phyloP scores from a whole-genome alignment of 2,329 filamentous ascomycete species.

The Xylariaceae sp. region DNA sequence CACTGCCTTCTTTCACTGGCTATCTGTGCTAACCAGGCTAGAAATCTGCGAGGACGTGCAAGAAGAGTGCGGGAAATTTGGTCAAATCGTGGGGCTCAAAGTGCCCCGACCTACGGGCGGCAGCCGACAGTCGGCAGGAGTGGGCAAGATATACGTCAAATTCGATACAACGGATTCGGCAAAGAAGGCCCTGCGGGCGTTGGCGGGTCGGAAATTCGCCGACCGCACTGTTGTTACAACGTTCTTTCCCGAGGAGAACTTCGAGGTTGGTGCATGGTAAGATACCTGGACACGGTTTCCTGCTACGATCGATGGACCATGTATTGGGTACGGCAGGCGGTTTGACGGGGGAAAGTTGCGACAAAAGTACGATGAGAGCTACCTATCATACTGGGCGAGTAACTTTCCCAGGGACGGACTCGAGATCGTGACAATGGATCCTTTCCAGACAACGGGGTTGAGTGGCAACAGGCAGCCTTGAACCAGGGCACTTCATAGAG shows the following conservation, averaged over 20 bases:
- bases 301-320: too few species aligned
- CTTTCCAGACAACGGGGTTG: too few species aligned
- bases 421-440: too few species aligned
- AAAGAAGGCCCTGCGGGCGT: slow-evolving; percentile 75
- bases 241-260: slow-evolving; percentile 97
- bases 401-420: too few species aligned
- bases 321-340: too few species aligned
- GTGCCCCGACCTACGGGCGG: slow-evolving; percentile 81
- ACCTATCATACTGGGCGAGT: too few species aligned
- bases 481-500: too few species aligned
- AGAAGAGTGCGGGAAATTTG: slow-evolving; percentile 91
- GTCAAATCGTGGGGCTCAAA: slow-evolving; percentile 79
- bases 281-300: too few species aligned
- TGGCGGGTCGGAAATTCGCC: slow-evolving; percentile 92
- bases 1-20: neutral
- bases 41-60: slow-evolving; percentile 94
- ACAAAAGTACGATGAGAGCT: too few species aligned
- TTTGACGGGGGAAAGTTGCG: too few species aligned
- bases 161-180: slow-evolving; percentile 73
- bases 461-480: too few species aligned
- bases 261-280: slow-evolving; percentile 85
- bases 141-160: slow-evolving; percentile 97
- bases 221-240: slow-evolving; percentile 94
- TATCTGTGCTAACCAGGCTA: slow-evolving; percentile 40
- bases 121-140: slow-evolving; percentile 75